A percentile compares a stretch with the other conserved stretches of the same genome.
Conservation (phyloP, 2,329 filamentous ascomycete genomes). For the Ophiostoma montium region DNA sequence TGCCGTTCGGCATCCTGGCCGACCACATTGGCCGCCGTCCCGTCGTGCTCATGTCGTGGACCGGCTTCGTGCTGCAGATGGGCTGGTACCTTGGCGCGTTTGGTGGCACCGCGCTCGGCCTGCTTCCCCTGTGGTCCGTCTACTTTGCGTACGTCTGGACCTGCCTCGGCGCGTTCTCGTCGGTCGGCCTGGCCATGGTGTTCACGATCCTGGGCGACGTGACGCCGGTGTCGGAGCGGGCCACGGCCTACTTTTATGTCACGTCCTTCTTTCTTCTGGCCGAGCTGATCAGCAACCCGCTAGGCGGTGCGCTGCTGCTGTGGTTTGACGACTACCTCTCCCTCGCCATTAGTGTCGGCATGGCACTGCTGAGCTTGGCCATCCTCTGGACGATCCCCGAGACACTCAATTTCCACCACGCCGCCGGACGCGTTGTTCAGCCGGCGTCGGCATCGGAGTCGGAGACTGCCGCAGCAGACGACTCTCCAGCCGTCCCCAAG, state of each 20-base stretch:
- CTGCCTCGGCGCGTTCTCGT: constrained; percentile 27
- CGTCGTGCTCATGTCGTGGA: constrained; percentile 23
- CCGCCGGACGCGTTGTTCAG: neutral
- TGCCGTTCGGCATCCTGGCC: constrained; percentile 32
- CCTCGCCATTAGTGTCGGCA: constrained; percentile 21
- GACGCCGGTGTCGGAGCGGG: constrained; percentile 23
- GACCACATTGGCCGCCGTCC: constrained; percentile 31
- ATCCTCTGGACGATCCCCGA: constrained; percentile 26
- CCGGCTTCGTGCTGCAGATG: constrained; percentile 13
- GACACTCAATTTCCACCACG: constrained; percentile 23
- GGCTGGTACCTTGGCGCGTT: constrained; percentile 15
- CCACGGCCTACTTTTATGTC: constrained; percentile 28
- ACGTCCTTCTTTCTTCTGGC: constrained; percentile 23
- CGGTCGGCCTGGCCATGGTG: constrained; percentile 28
- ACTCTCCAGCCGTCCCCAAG: neutral
- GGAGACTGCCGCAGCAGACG: neutral
- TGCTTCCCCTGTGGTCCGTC: constrained; percentile 27
- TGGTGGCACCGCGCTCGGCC: constrained; percentile 18
- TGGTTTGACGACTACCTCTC: constrained; percentile 25
- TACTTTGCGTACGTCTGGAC: constrained; percentile 21
- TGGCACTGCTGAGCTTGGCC: constrained; percentile 18
- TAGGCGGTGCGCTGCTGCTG: constrained; percentile 27
- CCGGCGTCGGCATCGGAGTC: constrained; percentile 13
- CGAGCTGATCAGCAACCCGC: constrained; percentile 25
- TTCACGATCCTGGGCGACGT: constrained; percentile 33